phyloP scores from a whole-genome alignment of 495 filamentous ascomycete genomes.

The Chaetomium tenue region DNA sequence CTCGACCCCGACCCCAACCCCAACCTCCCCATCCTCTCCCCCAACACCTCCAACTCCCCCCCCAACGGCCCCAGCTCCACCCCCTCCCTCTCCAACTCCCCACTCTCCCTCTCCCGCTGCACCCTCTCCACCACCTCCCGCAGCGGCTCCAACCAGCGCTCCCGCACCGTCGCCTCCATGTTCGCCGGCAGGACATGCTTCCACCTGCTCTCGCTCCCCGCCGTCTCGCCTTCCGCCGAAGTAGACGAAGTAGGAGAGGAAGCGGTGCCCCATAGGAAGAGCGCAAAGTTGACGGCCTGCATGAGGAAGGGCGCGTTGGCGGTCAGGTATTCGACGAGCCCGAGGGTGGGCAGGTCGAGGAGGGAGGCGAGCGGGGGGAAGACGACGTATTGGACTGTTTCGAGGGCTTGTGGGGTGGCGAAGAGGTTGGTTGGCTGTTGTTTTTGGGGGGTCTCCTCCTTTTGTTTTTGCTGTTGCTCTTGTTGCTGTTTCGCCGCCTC shows the following conservation, averaged over 20 bases:
- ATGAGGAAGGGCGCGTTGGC: slow-evolving; percentile 45
- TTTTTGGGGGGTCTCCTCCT: not conserved
- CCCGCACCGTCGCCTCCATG: slow-evolving; percentile 49
- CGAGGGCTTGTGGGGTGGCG: slow-evolving; percentile 50
- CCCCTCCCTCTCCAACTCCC: slow-evolving; percentile 24
- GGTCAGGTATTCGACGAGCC: slow-evolving; percentile 37
- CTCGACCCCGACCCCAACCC: too few species aligned
- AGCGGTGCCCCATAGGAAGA: slow-evolving; percentile 46
- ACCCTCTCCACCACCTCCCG: slow-evolving; percentile 44
- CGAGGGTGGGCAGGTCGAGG: slow-evolving; percentile 27
- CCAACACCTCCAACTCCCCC: slow-evolving; percentile 41
- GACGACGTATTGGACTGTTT: slow-evolving; percentile 46
- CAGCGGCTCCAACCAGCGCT: slow-evolving; percentile 55
- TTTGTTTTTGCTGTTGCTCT: slow-evolving; percentile 21
- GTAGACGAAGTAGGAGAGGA: not conserved
- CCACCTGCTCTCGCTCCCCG: slow-evolving; percentile 33
- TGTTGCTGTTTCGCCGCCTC: slow-evolving; percentile 35
- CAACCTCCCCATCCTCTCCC: slow-evolving; percentile 21
- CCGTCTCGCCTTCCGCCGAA: not conserved
- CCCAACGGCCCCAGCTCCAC: slow-evolving; percentile 24
- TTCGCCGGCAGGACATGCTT: slow-evolving; percentile 40
- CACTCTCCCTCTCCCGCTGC: slow-evolving; percentile 28
- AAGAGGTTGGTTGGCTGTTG: slow-evolving; percentile 51
- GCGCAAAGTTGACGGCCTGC: slow-evolving; percentile 51
- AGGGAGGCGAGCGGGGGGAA: slow-evolving; percentile 42